Base-by-base conservation (phyloP, 2,329 filamentous ascomycete species). In the Geoglossum cookeanum region DNA sequence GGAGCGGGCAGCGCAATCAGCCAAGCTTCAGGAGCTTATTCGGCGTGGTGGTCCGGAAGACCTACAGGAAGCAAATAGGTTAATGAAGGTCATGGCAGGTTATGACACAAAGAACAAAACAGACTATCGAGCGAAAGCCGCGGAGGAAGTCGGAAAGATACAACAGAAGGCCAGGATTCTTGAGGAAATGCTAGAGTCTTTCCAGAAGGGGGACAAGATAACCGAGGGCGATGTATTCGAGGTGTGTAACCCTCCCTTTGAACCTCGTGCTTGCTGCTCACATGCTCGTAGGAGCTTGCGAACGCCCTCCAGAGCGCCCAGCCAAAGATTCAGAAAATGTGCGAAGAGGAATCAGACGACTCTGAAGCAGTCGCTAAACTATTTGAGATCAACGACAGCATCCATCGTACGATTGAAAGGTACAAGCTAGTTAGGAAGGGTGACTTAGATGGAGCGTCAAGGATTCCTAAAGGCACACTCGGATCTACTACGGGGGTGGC, bases 61-160 rank as follows among this genome's bases (percentile, higher is more conserved):
- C 68, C 73, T 98, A 59, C 91, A 96, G 68, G 92, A 98, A 74
- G 92, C 92, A 57, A 98, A 97, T 68, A 84, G 88, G 64, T 76
- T 98, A 56, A 98, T 98, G 92, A 98, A 98, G 72, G 79, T 98
- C 63, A 97, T 98, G 92, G 92, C 92, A 56, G 92, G 92, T 61
- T 98, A 87, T 70, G 92, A 98, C 69, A 96, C 87, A 59, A 78
- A 90, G 63, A 85, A 88, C 68, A 97, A 97, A 73, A 96, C 92
- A 1, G 91, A 98, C 72, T 98, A 96, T 71, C 84, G 92, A 62
- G 92, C 92, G 61, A 98, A 98, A 71, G 92, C 92, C 1, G 92
- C 92, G 8, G 90, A 96, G 68, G 92, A 98, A 61, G 88, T 98
- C 6, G 79, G 81, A 63, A 94, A 88, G 72, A 90, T 98, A 59